phyloP scores from a whole-genome alignment of 2,329 filamentous ascomycete species.

The Dryadomyces quercus-mongolicae region DNA sequence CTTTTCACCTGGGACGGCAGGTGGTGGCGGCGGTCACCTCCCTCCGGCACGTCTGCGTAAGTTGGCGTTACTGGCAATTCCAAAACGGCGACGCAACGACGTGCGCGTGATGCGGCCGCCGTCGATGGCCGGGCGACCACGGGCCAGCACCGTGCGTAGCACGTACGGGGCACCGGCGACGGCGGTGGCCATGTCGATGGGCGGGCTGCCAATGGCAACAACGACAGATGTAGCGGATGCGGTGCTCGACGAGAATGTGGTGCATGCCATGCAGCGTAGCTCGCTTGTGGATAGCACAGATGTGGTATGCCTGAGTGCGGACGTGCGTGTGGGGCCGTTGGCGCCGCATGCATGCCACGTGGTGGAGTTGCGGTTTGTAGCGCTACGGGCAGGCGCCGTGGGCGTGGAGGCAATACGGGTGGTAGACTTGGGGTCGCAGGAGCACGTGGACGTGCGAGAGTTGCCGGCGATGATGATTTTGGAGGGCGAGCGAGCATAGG shows the following conservation, averaged over 20 bases:
- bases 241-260: constrained; percentile 57
- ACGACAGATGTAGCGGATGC: constrained; percentile 41
- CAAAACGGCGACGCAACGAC: constrained; percentile 49
- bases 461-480: constrained; percentile 55
- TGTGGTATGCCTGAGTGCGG: constrained; percentile 59
- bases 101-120: constrained; percentile 38
- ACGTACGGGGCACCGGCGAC: too few species aligned
- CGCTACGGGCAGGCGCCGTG: constrained; percentile 53
- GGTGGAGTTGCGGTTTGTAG: constrained; percentile 59
- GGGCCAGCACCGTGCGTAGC: not conserved
- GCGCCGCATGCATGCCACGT: constrained; percentile 62
- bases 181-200: not conserved
- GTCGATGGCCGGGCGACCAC: constrained; percentile 30
- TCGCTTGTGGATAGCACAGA: constrained; percentile 52
- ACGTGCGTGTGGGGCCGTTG: constrained; percentile 61
- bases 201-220: constrained; percentile 1
- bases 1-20: too few species aligned
- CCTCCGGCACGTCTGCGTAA: constrained; percentile 38
- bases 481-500: not conserved
- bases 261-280: constrained; percentile 59
- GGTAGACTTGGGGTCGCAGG: constrained; percentile 60
- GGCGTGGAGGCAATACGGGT: constrained; percentile 62
- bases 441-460: constrained; percentile 66
- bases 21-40: constrained; percentile 13
- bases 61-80: constrained; percentile 56